A percentile compares a stretch with the other conserved stretches of the same genome.
phyloP scores from a whole-genome alignment of 179 eudicot species.

The Silene vulgaris region DNA sequence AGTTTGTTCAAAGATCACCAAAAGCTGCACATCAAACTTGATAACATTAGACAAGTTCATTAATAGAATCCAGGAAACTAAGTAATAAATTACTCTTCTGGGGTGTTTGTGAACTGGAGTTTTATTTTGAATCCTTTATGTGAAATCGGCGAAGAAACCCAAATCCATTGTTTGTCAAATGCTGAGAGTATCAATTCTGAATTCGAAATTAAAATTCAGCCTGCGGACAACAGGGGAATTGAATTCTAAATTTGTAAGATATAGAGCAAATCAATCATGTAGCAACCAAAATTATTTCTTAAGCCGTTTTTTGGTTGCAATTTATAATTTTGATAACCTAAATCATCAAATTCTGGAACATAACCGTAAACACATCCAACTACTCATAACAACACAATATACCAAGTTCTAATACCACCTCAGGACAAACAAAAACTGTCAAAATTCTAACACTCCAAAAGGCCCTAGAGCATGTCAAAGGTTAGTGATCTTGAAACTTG shows the following conservation, averaged over 20 bases:
- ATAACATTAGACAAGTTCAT: neutral
- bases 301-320: neutral
- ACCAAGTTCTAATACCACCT: neutral
- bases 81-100: neutral
- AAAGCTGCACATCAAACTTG: slow-evolving; percentile 25
- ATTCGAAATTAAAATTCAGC: neutral
- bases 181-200: neutral
- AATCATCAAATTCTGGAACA: neutral
- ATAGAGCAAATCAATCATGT: neutral
- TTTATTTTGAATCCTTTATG: neutral
- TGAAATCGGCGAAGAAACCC: neutral
- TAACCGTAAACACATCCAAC: neutral
- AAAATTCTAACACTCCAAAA: neutral
- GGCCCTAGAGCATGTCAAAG: neutral
- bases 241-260: neutral
- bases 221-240: neutral
- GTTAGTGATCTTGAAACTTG: neutral
- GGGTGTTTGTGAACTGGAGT: neutral
- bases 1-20: slow-evolving; percentile 18
- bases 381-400: neutral
- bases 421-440: neutral
- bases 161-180: neutral
- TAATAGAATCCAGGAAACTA: neutral
- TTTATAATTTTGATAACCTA: neutral
- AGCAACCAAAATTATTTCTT: neutral